Evolutionary conservation across 202 grass and related monocot species (phyloP).

Genomic region (Cymbopogon flexuosus): DNA sequence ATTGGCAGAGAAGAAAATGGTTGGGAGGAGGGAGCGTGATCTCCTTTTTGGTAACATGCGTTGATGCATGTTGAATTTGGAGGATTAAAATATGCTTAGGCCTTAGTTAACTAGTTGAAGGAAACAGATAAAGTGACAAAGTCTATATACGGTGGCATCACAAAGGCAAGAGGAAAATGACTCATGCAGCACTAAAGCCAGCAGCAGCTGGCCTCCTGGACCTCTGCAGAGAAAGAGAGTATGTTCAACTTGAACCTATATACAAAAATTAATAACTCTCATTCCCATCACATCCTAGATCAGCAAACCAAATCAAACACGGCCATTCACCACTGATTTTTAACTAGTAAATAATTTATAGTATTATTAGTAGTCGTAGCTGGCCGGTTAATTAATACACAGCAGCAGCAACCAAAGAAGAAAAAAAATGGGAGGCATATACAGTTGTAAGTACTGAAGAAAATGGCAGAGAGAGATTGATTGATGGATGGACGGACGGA

Average conservation of each 20-base stretch:
- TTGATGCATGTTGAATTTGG: conserved; percentile 19
- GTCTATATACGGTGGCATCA: conserved; percentile 31
- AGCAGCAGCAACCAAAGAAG: neutral
- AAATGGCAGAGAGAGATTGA: conserved; percentile 6
- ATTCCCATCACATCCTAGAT: conserved; percentile 13
- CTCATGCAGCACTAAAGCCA: conserved; percentile 33
- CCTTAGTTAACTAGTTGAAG: conserved; percentile 14
- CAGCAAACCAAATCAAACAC: conserved; percentile 36
- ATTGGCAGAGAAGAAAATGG: neutral
- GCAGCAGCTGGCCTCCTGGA: neutral
- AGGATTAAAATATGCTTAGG: neutral
- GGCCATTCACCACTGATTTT: neutral
- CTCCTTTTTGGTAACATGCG: conserved; percentile 3
- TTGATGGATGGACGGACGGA: conserved; percentile 19
- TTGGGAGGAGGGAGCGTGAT: conserved; percentile 3
- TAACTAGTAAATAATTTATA: neutral
- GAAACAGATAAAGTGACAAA: conserved; percentile 13
- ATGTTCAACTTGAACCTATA: neutral
- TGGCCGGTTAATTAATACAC: neutral
- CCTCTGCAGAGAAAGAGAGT: neutral
- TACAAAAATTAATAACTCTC: neutral
- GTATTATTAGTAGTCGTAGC: neutral
- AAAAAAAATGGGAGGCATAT: neutral
- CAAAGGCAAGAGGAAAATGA: conserved; percentile 33
- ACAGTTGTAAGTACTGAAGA: neutral